Evolutionary conservation across 1,284 basidiomycete genomes (phyloP).

Genomic region (Leccinum subrobustum): DNA sequence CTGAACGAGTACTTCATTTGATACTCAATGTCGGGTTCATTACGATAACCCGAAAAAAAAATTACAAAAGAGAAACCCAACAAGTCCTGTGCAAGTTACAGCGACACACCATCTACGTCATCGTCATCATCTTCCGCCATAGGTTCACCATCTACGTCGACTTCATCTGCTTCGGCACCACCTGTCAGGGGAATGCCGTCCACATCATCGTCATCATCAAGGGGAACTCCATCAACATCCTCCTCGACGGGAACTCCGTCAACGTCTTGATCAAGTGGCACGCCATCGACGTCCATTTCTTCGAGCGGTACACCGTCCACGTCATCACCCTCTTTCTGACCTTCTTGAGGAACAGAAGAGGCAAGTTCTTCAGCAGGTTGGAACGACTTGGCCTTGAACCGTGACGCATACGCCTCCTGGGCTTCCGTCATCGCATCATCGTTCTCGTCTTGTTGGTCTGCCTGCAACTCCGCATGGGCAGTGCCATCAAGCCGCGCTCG

Average conservation of each 20-base stretch:
- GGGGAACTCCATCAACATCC: constrained; percentile 34
- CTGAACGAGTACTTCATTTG: not conserved
- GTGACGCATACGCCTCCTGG: constrained; percentile 43
- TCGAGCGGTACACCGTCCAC: constrained; percentile 40
- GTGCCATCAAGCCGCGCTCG: constrained; percentile 70
- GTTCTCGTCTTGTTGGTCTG: constrained; percentile 32
- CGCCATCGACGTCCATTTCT: constrained; percentile 39
- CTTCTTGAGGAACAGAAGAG: constrained; percentile 32
- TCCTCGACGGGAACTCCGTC: constrained; percentile 39
- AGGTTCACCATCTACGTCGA: constrained; percentile 31
- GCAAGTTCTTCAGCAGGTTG: constrained; percentile 55
- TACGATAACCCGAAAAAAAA: not conserved
- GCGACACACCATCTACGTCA: constrained; percentile 24
- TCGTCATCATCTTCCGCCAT: constrained; percentile 29
- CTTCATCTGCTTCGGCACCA: constrained; percentile 19
- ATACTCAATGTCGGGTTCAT: not conserved
- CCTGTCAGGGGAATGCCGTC: constrained; percentile 34
- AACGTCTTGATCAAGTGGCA: constrained; percentile 45
- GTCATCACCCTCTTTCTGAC: constrained; percentile 40
- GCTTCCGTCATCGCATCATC: constrained; percentile 33
- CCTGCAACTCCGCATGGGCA: constrained; percentile 32
- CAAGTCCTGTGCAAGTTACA: constrained; percentile 11
- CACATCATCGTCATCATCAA: constrained; percentile 29
- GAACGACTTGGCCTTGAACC: constrained; percentile 80
- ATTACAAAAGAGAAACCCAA: not conserved